Evolutionary conservation across 1,139 yeast species (phyloP).

Genomic region (Komagataea norvegica): DNA sequence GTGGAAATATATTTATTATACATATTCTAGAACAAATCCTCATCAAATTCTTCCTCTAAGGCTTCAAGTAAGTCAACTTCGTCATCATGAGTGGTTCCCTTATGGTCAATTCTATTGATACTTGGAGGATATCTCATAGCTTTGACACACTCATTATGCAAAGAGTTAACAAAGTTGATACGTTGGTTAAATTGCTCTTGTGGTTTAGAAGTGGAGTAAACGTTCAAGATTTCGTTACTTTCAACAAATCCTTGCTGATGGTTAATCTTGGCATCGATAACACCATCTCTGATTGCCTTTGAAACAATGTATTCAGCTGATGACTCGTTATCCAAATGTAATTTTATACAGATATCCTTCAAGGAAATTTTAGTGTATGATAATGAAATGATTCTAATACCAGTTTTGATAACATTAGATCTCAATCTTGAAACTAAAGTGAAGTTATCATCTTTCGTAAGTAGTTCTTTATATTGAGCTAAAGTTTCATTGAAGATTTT

Average conservation of each 20-base stretch:
- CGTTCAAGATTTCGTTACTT: conserved; percentile 78
- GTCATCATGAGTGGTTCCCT: conserved; percentile 44
- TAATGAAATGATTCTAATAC: conserved; percentile 88
- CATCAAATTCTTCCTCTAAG: conserved; percentile 45
- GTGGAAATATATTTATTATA: background rate
- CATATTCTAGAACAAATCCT: conserved; percentile 27
- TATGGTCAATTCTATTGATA: conserved; percentile 29
- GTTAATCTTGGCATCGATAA: conserved; percentile 89
- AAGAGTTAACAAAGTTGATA: conserved; percentile 82
- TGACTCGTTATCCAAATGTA: conserved; percentile 90
- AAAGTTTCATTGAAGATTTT: conserved; percentile 75
- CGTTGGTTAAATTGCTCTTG: conserved; percentile 89
- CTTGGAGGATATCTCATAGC: conserved; percentile 84
- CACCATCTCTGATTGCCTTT: conserved; percentile 96
- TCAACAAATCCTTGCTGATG: conserved; percentile 92
- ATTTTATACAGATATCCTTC: conserved; percentile 84
- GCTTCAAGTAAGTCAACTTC: conserved; percentile 51
- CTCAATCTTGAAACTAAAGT: conserved; percentile 85
- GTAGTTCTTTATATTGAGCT: conserved; percentile 53
- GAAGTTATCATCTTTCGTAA: conserved; percentile 75
- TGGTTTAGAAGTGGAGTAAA: conserved; percentile 85
- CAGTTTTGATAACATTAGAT: conserved; percentile 97
- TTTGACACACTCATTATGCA: conserved; percentile 90
- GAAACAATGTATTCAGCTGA: conserved; percentile 96
- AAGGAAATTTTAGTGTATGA: conserved; percentile 89